Conservation (phyloP, 2,329 filamentous ascomycete species). For the Pleoardoris graminearum region DNA sequence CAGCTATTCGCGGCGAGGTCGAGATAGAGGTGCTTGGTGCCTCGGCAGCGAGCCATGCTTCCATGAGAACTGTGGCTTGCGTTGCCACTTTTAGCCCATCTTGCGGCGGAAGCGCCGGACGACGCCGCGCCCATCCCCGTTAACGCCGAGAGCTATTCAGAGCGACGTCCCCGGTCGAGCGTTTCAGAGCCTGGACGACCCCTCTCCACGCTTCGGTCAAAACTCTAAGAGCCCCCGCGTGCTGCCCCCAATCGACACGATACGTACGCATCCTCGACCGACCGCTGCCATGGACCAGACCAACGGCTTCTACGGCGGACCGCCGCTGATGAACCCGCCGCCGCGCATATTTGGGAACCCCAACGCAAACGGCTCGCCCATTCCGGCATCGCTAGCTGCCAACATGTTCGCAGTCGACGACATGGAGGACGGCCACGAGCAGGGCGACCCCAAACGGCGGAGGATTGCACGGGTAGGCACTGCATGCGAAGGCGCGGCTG, state of each 20-base stretch:
- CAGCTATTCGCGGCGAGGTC: background rate
- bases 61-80: background rate
- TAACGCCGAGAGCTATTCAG: conserved; percentile 3
- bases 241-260: conserved; percentile 3
- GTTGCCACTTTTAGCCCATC: background rate
- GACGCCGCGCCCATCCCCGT: conserved; percentile 10
- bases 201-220: background rate
- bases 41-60: background rate
- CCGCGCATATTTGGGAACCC: conserved; percentile 47
- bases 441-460: conserved; percentile 77
- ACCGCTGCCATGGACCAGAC: conserved; percentile 37
- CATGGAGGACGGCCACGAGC: conserved; percentile 59
- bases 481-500: conserved; percentile 6
- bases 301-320: conserved; percentile 39
- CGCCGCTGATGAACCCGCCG: conserved; percentile 45
- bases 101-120: background rate
- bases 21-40: conserved; percentile 3
- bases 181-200: conserved; percentile 5
- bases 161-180: background rate
- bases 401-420: conserved; percentile 55
- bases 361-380: conserved; percentile 42
- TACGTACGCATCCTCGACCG: background rate
- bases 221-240: conserved; percentile 3
- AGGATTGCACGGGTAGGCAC: conserved; percentile 77
- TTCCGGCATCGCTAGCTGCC: conserved; percentile 34